Base-by-base conservation (phyloP, 2,329 filamentous ascomycete genomes). In the Xenosphaeropsis pyriputrescens region DNA sequence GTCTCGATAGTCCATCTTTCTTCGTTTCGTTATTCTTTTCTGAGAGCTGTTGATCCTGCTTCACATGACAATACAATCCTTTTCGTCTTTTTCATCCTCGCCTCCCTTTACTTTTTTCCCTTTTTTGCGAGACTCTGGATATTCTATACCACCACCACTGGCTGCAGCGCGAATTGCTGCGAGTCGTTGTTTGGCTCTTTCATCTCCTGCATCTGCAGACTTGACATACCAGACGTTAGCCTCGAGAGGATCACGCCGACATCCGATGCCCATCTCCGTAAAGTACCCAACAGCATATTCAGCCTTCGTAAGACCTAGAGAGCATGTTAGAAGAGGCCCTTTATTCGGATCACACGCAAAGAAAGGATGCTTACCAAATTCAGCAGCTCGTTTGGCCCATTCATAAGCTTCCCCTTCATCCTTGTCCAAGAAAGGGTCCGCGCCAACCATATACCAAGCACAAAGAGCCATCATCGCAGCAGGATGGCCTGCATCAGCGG, bases 161-260 rank as follows among this genome's bases (percentile, higher is more conserved):
- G 88, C 82, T 9, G 91, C 89, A 7, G 83, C 81, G 43, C 82
- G 75, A 43, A 98, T 98, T 31, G 86, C 84, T 15, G 81, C 76
- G 38, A 98, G 68, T 18, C 91, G 75, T 51, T 91, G 81, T 57
- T 81, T 89, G 36, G 91, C 91, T 41, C 86, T 75, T 50, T 91
- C 84, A 51, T 96, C 88, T 34, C 89, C 91, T 36, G 85, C 75
- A 47, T 94, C 89, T 13, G 91, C 89, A 5, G 91, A 91, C 58
- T 84, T 85, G 48, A 98, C 89, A 56, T 98, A 98, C 89, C 88
- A 96, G 22, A 94, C 84, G 53, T 98, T 98, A 48, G 91, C 89
- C 58, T 95, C 88, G 32, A 98, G 71, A n/a, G 89, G 78, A 56
- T 98, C 91, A 35, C 85, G 78, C 29, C 86, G 82, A 57, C 86